Conservation (phyloP, 805 yeast genomes). For the Candida adriatica region DNA sequence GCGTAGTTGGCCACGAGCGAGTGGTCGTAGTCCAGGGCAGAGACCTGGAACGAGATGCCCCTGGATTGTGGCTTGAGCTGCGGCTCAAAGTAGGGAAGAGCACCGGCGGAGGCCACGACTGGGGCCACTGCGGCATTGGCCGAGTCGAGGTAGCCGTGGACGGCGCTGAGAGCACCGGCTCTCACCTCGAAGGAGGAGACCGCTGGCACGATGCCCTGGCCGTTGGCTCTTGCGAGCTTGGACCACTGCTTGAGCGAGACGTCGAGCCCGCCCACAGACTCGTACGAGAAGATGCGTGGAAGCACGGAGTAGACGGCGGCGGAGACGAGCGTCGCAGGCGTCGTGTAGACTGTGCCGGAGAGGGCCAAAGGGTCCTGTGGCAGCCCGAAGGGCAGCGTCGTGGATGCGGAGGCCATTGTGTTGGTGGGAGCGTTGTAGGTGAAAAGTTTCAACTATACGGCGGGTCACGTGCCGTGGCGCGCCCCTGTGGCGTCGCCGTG, state of each 20-base stretch:
- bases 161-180: slow-evolving; percentile 75
- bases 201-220: slow-evolving; percentile 52
- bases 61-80: slow-evolving; percentile 36
- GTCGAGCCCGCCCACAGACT: slow-evolving; percentile 59
- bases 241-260: slow-evolving; percentile 57
- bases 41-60: slow-evolving; percentile 66
- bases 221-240: slow-evolving; percentile 41
- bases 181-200: slow-evolving; percentile 61
- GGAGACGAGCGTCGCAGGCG: slow-evolving; percentile 46
- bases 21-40: slow-evolving; percentile 68
- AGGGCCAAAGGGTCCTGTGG: slow-evolving; percentile 15
- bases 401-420: slow-evolving; percentile 35
- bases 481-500: too few species aligned
- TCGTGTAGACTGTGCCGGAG: slow-evolving; percentile 17
- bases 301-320: slow-evolving; percentile 46
- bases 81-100: slow-evolving; percentile 63
- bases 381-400: slow-evolving; percentile 49
- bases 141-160: slow-evolving; percentile 58
- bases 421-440: too few species aligned
- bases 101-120: slow-evolving; percentile 59
- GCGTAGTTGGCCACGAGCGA: slow-evolving; percentile 59
- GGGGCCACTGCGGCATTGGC: slow-evolving; percentile 28
- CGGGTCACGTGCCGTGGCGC: too few species aligned
- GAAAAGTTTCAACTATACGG: too few species aligned
- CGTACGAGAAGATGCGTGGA: slow-evolving; percentile 59